phyloP scores from a whole-genome alignment of 805 yeast genomes.

The Wickerhamomyces strasburgensis region DNA sequence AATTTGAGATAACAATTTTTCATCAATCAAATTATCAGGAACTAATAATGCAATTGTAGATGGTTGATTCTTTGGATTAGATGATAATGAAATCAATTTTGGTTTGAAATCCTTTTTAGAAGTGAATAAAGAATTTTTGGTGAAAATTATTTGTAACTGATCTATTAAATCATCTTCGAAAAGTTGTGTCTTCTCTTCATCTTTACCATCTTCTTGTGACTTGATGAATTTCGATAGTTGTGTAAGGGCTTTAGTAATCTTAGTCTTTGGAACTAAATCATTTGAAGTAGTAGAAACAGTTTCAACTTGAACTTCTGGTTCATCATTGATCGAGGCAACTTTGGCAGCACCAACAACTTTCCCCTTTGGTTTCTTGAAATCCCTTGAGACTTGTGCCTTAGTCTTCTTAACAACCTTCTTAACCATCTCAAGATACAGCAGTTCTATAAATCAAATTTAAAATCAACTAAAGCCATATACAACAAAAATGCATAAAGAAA shows the following conservation, averaged over 20 bases:
- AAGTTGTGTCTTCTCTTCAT: constrained; percentile 39
- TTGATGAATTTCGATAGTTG: constrained; percentile 62
- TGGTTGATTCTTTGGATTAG: constrained; percentile 35
- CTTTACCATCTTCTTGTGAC: constrained; percentile 27
- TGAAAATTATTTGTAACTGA: constrained; percentile 54
- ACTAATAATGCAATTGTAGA: constrained; percentile 57
- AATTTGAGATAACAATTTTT: constrained; percentile 23
- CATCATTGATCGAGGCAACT: constrained; percentile 16
- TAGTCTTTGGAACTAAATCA: constrained; percentile 24
- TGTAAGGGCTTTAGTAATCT: constrained; percentile 46
- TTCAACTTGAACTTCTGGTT: constrained; percentile 8
- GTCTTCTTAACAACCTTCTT: constrained; percentile 16
- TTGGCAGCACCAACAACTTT: constrained; percentile 23
- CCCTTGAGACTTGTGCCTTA: constrained; percentile 12
- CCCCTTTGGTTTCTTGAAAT: constrained; percentile 22
- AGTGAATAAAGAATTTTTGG: constrained; percentile 60
- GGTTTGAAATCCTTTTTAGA: constrained; percentile 43
- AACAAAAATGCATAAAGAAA: too few relatives aligned
- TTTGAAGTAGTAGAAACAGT: constrained; percentile 1
- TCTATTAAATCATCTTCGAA: constrained; percentile 49
- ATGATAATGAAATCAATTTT: constrained; percentile 33
- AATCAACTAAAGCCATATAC: constrained; percentile 2
- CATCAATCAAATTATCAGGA: constrained; percentile 51
- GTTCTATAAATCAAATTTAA: too few relatives aligned
- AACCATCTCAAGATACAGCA: constrained; percentile 9